Conservation (phyloP, 139 green algal genomes). For the Chlamydomonas sphaeroides region DNA sequence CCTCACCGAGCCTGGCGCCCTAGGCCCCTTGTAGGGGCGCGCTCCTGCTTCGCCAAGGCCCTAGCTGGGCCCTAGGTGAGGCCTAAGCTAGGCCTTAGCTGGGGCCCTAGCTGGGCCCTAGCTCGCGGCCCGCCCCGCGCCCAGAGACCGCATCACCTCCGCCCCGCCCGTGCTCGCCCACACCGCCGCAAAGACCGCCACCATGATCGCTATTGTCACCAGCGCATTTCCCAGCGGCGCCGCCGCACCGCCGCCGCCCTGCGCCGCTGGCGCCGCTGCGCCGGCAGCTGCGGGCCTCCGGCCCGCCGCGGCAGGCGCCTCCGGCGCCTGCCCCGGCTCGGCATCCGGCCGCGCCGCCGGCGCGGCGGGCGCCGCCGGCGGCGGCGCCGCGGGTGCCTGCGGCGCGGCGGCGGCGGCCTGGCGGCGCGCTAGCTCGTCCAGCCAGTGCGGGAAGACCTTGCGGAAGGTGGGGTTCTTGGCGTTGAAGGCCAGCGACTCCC, state of each 20-base stretch:
- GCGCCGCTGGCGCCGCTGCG: too few relatives aligned
- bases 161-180: slow-evolving; percentile 15
- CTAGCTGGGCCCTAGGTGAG: too few relatives aligned
- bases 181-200: slow-evolving; percentile 51
- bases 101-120: too few relatives aligned
- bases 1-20: too few relatives aligned
- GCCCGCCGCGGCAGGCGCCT: neutral
- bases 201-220: slow-evolving; percentile 49
- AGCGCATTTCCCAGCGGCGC: neutral
- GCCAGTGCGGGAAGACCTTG: slow-evolving; percentile 83
- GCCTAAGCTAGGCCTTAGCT: too few relatives aligned
- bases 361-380: neutral
- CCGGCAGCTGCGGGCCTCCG: neutral
- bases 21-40: too few relatives aligned
- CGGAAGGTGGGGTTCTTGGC: slow-evolving; percentile 74
- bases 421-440: slow-evolving; percentile 57
- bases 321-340: too few relatives aligned
- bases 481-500: slow-evolving; percentile 76
- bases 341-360: too few relatives aligned
- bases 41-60: too few relatives aligned
- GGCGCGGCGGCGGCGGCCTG: slow-evolving; percentile 18
- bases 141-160: neutral
- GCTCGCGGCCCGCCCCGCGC: neutral
- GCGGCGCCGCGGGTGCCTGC: neutral
- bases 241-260: neutral